phyloP scores from a whole-genome alignment of 2,329 filamentous ascomycete genomes.

The Grosmannia clavigera region DNA sequence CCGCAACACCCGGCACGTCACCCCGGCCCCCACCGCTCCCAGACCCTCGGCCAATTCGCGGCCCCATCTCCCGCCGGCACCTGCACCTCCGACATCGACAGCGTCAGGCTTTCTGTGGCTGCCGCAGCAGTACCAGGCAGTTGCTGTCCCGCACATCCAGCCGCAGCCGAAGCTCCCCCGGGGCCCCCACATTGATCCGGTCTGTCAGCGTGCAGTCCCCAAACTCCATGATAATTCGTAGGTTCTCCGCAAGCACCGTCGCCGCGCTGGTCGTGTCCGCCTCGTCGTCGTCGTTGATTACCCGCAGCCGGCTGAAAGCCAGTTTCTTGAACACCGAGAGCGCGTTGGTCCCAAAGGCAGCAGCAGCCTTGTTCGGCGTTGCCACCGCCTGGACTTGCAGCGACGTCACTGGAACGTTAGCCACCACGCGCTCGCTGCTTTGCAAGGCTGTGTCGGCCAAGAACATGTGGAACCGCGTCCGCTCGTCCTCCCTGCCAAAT shows the following conservation, averaged over 20 bases:
- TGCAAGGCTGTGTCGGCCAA: conserved; percentile 61
- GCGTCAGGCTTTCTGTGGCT: conserved; percentile 61
- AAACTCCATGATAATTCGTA: conserved; percentile 65
- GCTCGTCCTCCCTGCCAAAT: conserved; percentile 61
- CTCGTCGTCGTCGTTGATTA: conserved; percentile 61
- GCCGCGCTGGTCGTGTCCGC: conserved; percentile 44
- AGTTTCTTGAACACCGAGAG: conserved; percentile 37
- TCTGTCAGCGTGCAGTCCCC: conserved; percentile 70
- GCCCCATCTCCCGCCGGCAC: conserved; percentile 46
- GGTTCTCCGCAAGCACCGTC: conserved; percentile 62
- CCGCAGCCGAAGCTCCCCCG: conserved; percentile 59
- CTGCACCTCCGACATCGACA: conserved; percentile 59
- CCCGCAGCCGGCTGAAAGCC: conserved; percentile 53
- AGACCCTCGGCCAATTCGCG: conserved; percentile 53
- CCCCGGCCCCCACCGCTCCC: conserved; percentile 40
- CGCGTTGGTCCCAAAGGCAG: conserved; percentile 34
- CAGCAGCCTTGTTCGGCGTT: conserved; percentile 37
- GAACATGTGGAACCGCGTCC: conserved; percentile 57
- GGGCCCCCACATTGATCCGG: conserved; percentile 71
- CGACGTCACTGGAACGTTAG: conserved; percentile 53
- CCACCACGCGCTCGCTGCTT: conserved; percentile 55
- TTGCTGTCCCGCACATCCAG: conserved; percentile 51
- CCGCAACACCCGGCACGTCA: conserved; percentile 60
- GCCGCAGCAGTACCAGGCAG: conserved; percentile 54
- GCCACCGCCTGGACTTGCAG: conserved; percentile 24